These are phyloP conservation scores for Hypoxylon fuscum DNA, from an alignment of 495 filamentous ascomycete genomes.

Conservation along the genomic window DNA sequence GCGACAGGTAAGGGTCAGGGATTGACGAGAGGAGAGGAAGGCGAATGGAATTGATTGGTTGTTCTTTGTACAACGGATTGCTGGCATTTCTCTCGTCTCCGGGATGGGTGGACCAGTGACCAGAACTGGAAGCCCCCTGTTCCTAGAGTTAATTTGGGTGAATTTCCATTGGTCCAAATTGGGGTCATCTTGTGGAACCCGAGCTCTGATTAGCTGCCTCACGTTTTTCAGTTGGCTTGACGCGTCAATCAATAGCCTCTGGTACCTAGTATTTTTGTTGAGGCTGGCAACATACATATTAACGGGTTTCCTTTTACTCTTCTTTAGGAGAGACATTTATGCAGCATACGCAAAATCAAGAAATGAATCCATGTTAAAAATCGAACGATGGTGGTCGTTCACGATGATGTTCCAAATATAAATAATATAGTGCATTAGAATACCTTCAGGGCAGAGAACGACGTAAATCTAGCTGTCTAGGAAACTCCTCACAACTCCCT, in stretches of 20 bases:
- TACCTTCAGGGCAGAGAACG: too few species aligned
- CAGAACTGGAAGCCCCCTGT: constrained; percentile 26
- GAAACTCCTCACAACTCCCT: too few species aligned
- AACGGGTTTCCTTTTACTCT: too few species aligned
- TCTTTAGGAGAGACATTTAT: constrained; percentile 24
- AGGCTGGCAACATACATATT: constrained; percentile 32
- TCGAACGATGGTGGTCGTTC: too few species aligned
- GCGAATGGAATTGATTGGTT: constrained; percentile 27
- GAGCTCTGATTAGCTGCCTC: constrained; percentile 37
- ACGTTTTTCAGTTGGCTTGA: constrained; percentile 37
- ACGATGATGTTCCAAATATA: too few species aligned
- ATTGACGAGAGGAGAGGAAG: constrained; percentile 21
- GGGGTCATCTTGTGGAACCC: constrained; percentile 10
- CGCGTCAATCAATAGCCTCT: constrained; percentile 40
- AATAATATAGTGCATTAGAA: too few species aligned
- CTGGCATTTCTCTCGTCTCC: constrained; percentile 25
- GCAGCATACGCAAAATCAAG: constrained; percentile 3
- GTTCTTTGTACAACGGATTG: constrained; percentile 26
- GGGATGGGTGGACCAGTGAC: constrained; percentile 4
- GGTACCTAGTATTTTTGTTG: constrained; percentile 26
- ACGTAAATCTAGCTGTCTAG: too few species aligned
- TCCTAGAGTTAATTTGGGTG: constrained; percentile 8
- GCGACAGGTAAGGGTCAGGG: constrained; percentile 6
- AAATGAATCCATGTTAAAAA: constrained; percentile 10
- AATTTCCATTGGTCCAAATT: constrained; percentile 24